Base-by-base conservation (phyloP, 1,139 yeast genomes). In the Suhomyces yuchorum region DNA sequence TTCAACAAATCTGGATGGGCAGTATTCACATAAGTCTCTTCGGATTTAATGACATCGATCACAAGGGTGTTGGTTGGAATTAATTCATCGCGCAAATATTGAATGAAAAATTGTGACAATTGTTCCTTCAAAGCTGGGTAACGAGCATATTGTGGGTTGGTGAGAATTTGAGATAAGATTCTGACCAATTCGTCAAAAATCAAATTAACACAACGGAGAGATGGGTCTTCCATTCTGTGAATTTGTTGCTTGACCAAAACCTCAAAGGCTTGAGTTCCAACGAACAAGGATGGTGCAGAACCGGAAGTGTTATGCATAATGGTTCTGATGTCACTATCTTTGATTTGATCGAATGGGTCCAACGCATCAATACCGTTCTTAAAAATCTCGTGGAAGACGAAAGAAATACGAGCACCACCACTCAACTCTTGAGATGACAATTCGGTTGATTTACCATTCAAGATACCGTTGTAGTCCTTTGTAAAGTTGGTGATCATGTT, bases 391-490 rank as follows among this genome's bases (percentile, higher is more conserved):
- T 93, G 99, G 77, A 93, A 93, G 24, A 93, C 99, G 77, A 92
- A 95, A 28, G 96, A 86, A 57, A 93, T 88, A 78, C 99, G 88
- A 1, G 99, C 99, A 68, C 99, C 99, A 68, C 97, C 97, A 56
- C 92, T 85, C 58, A 91, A 79, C 69, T 91, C 97, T 66, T 84
- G 83, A 15, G 88, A 80, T 8, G 93, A 83, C 57, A 93, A 79
- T 66, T 93, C 98, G 64, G 84, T 90, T 15, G 96, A 85, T 67
- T 90, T 96, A 71, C 99, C 99, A 63, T 90, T 96, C 59, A 93
- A 75, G 46, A 93, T 88, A 12, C 96, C 95, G 56, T 84, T 85
- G 70, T 91, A 93, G 65, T 93, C 99, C 65, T 90, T 91, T 58
- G 96, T 80, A 60, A 93, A 89, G 66, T 88, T 95, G 12, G 99